phyloP scores from a whole-genome alignment of 306 rosid genomes.

The Cicer cuneatum region DNA sequence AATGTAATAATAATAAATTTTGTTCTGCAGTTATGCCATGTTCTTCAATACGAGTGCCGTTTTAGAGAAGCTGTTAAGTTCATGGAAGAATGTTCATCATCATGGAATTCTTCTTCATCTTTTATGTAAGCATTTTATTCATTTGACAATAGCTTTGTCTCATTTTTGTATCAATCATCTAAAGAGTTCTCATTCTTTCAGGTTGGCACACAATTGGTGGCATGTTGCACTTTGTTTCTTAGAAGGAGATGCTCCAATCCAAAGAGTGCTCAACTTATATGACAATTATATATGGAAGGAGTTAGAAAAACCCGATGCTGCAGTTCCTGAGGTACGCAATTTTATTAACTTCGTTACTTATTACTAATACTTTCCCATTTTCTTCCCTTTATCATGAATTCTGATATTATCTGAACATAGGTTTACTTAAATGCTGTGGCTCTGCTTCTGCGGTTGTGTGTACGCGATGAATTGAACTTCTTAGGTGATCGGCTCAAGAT shows the following conservation, averaged over 20 bases:
- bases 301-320: conserved; percentile 66
- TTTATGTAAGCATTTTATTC: conserved; percentile 64
- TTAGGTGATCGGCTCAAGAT: conserved; percentile 63
- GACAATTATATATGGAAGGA: conserved; percentile 88
- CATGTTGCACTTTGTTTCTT: conserved; percentile 93
- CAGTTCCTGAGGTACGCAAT: conserved; percentile 58
- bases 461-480: conserved; percentile 60
- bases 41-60: conserved; percentile 73
- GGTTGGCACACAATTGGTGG: conserved; percentile 99
- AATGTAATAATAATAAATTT: conserved; percentile 39
- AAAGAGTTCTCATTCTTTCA: conserved; percentile 46
- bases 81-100: conserved; percentile 79
- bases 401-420: conserved; percentile 52
- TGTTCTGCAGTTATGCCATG: conserved; percentile 83
- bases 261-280: conserved; percentile 66
- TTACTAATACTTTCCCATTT: background rate
- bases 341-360: conserved; percentile 15
- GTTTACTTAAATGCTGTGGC: conserved; percentile 85
- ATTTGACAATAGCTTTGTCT: conserved; percentile 25
- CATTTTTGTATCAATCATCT: conserved; percentile 31
- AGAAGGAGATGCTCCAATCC: conserved; percentile 73
- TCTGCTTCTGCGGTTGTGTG: conserved; percentile 68
- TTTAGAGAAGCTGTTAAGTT: conserved; percentile 86
- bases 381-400: conserved; percentile 19
- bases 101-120: conserved; percentile 68